These are phyloP conservation scores for Tephrocybe rancida DNA, from an alignment of 768 basidiomycete species.

Conservation along the genomic window DNA sequence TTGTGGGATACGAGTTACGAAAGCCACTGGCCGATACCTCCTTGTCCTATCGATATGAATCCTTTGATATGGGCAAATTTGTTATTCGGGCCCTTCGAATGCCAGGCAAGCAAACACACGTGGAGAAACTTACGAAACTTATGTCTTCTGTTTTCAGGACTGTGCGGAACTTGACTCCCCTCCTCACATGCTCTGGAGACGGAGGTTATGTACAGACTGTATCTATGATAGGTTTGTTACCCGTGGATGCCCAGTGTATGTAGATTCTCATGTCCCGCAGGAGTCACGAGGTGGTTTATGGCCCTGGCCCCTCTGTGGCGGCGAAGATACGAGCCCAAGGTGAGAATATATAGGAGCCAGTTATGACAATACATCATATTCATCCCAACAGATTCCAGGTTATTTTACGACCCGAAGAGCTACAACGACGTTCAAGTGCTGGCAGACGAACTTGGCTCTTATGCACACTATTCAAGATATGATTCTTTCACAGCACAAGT, in stretches of 20 bases:
- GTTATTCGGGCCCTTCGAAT: constrained; percentile 3
- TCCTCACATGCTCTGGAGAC: background rate
- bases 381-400: background rate
- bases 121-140: background rate
- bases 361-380: background rate
- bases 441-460: background rate
- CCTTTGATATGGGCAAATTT: constrained; percentile 7
- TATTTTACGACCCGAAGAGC: background rate
- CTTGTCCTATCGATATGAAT: background rate
- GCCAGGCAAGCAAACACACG: background rate
- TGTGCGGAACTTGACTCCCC: background rate
- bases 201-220: background rate
- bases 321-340: background rate
- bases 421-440: background rate
- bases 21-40: background rate
- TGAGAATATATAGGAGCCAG: background rate
- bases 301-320: too few species aligned
- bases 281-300: too few species aligned
- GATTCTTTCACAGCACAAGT: background rate
- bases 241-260: background rate
- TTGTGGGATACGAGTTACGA: background rate
- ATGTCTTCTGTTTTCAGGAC: background rate
- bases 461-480: background rate
- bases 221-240: background rate
- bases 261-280: background rate